Base-by-base conservation (phyloP, 495 filamentous ascomycete genomes). In the Neurospora sp. region DNA sequence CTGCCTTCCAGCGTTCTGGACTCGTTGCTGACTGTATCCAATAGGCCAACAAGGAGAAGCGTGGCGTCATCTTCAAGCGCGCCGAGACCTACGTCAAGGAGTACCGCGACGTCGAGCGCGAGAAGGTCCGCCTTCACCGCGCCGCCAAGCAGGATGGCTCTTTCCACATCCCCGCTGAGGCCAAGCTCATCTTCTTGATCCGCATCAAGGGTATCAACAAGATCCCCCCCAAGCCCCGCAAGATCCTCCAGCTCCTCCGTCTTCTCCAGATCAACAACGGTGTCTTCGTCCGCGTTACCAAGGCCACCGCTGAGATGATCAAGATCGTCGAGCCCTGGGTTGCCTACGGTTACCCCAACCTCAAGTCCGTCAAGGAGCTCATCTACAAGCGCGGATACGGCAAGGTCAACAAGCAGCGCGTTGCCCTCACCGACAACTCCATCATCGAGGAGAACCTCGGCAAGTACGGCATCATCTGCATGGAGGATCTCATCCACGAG, bases 131-230 rank as follows among this genome's bases (percentile, higher is more conserved):
- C 80, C 93, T 98, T 48, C 82, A 86, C 77, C 94, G 96, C 75
- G 84, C 92, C 76, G 92, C 93, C 81, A 97, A 96, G 89, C 88
- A 94, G 86, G 90, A 95, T 81, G 94, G 93, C 84, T 92, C 90
- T 83, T 96, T 92, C 92, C 93, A 96, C 86, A 91, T 99, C 77
- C 89, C 92, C 73, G 94, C 92, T 73, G 93, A 99, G 91, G 88
- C 92, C 84, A 97, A 97, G 89, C 88, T 99, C 76, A 93, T 94
- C 90, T 99, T 99, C 85, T 91, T 99, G 81, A 86, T 98, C 87
- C 96, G 96, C 86, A 98, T 99, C 90, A 99, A 99, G 92, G 96
- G 96, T 97, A 99, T 99, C 94, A 98, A 98, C 92, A 98, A 99
- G 92, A 98, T 99, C 78, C 90, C 96, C 82, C 96, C 96, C 81